phyloP scores from a whole-genome alignment of 441 rosid species.

The Arabidopsis hybrid region DNA sequence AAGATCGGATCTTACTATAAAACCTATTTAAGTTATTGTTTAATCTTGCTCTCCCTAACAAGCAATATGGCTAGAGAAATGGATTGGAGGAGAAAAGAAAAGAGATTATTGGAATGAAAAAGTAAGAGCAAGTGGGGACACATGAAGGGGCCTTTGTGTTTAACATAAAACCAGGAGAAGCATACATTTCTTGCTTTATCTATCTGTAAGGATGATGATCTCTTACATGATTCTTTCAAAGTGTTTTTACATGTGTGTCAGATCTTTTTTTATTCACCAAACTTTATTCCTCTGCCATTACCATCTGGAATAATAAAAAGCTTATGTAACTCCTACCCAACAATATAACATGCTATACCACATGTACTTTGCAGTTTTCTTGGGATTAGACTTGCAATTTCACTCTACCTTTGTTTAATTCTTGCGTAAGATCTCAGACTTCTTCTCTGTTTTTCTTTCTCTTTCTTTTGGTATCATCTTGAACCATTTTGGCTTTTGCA shows the following conservation, averaged over 20 bases:
- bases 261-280: constrained; percentile 40
- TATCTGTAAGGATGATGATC: constrained; percentile 41
- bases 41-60: constrained; percentile 51
- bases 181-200: constrained; percentile 52
- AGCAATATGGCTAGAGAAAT: constrained; percentile 36
- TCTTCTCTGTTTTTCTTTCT: constrained; percentile 7
- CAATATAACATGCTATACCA: constrained; percentile 42
- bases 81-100: constrained; percentile 20
- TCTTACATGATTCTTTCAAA: constrained; percentile 45
- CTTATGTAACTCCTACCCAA: constrained; percentile 44
- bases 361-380: constrained; percentile 41
- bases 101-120: constrained; percentile 33
- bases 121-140: constrained; percentile 51
- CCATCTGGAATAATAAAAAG: constrained; percentile 33
- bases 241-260: constrained; percentile 50
- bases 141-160: constrained; percentile 45
- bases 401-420: constrained; percentile 38
- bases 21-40: constrained; percentile 13
- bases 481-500: background rate
- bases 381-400: constrained; percentile 35
- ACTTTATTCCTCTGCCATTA: constrained; percentile 47
- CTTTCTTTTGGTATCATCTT: constrained; percentile 22
- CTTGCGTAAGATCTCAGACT: constrained; percentile 40
- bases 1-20: constrained; percentile 5
- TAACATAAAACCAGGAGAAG: constrained; percentile 69